Conservation (phyloP, 108 stramenopile genomes). For the Mayamaea pseudoterrestris region DNA sequence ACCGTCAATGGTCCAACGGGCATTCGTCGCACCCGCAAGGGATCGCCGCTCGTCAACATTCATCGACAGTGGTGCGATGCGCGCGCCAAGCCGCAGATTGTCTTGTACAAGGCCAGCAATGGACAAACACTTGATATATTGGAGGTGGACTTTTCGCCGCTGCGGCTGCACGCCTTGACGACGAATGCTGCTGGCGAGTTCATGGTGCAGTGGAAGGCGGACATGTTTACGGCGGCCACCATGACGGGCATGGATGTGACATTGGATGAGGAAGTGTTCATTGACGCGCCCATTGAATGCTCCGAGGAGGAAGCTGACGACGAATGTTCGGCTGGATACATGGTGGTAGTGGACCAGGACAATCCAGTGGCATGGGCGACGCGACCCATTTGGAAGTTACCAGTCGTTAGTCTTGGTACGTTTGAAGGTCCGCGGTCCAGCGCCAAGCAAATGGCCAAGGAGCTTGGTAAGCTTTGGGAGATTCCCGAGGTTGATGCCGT, state of each 20-base stretch:
- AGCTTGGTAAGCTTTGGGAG: conserved; percentile 21
- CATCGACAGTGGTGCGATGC: conserved; percentile 77
- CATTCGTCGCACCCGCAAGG: conserved; percentile 62
- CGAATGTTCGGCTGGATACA: neutral
- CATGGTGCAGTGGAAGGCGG: conserved; percentile 13
- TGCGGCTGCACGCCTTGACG: conserved; percentile 44
- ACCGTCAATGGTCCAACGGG: conserved; percentile 58
- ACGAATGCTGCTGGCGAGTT: conserved; percentile 20
- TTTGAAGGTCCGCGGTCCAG: conserved; percentile 23
- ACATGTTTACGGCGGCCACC: conserved; percentile 5
- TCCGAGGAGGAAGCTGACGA: neutral
- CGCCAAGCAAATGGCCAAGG: conserved; percentile 30
- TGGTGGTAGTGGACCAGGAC: no score
- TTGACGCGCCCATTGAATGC: neutral
- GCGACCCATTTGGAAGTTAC: conserved; percentile 13
- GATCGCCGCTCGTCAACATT: conserved; percentile 70
- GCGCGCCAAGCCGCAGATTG: conserved; percentile 44
- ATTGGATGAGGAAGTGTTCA: neutral
- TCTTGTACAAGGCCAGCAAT: conserved; percentile 46
- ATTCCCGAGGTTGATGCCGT: conserved; percentile 5
- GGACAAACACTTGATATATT: conserved; percentile 31
- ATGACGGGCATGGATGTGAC: neutral
- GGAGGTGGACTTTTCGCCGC: conserved; percentile 63
- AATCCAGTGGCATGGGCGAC: conserved; percentile 13
- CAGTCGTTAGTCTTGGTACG: conserved; percentile 15